phyloP scores from a whole-genome alignment of 129 eudicot genomes.

The Ambrosia trifida region DNA sequence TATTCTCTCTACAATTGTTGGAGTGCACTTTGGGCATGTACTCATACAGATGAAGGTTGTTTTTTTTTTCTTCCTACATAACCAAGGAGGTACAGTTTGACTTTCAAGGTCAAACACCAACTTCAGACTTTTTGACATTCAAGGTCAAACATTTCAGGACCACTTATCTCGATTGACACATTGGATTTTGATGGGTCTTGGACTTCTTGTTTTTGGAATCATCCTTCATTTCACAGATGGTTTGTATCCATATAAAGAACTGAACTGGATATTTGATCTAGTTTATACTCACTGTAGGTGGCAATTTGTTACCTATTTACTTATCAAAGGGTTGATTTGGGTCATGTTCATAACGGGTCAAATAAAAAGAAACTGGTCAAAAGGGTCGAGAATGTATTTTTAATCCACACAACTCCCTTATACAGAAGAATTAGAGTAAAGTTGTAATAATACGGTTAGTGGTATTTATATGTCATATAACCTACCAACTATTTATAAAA shows the following conservation, averaged over 20 bases:
- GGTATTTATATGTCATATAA: too few relatives aligned
- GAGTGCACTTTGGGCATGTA: slow-evolving; percentile 84
- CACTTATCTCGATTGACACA: slow-evolving; percentile 68
- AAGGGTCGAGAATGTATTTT: not conserved
- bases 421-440: not conserved
- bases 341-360: not conserved
- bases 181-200: slow-evolving; percentile 68
- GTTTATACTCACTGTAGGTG: not conserved
- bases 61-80: slow-evolving; percentile 10
- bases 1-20: slow-evolving; percentile 65
- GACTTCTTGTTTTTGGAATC: slow-evolving; percentile 55
- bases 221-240: slow-evolving; percentile 79
- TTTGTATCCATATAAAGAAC: slow-evolving; percentile 33
- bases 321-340: not conserved
- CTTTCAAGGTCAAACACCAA: slow-evolving; percentile 7
- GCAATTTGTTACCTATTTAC: not conserved
- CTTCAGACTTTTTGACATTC: not conserved
- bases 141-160: slow-evolving; percentile 42
- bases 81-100: slow-evolving; percentile 10
- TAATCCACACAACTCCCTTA: not conserved
- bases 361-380: not conserved
- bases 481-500: not conserved
- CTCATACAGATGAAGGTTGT: slow-evolving; percentile 74
- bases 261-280: not conserved
- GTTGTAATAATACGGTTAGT: too few relatives aligned